These are phyloP conservation scores for Globomyces pollinis-pini DNA, from an alignment of 192 early-diverging fungal species.

Conservation along the genomic window DNA sequence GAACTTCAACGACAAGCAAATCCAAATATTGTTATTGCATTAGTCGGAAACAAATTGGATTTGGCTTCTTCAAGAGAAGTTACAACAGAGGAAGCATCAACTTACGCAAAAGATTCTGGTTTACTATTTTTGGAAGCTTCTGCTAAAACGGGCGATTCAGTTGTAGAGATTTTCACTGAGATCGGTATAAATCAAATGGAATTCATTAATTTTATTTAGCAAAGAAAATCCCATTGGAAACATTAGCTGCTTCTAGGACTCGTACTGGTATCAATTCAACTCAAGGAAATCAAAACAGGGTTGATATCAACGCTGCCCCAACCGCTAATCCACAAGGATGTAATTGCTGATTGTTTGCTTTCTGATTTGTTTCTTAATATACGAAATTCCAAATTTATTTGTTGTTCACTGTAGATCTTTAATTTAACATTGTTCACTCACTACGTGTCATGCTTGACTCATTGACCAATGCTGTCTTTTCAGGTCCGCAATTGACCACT, in stretches of 20 bases:
- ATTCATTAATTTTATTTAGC: conserved; percentile 19
- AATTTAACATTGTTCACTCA: too few species aligned
- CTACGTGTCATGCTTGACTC: too few species aligned
- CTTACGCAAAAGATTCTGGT: conserved; percentile 70
- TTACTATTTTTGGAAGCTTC: conserved; percentile 85
- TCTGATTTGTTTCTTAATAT: too few species aligned
- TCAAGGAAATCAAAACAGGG: not conserved
- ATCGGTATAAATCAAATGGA: too few species aligned
- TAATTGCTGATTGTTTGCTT: too few species aligned
- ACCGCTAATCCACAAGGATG: too few species aligned
- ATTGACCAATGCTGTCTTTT: too few species aligned
- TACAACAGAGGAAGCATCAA: conserved; percentile 60
- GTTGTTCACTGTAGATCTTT: too few species aligned
- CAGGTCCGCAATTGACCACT: too few species aligned
- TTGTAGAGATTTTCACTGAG: conserved; percentile 86
- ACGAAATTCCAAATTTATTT: too few species aligned
- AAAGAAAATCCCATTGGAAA: conserved; percentile 52
- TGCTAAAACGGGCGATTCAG: conserved; percentile 76
- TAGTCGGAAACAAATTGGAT: conserved; percentile 96
- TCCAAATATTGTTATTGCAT: conserved; percentile 90
- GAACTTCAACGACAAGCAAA: conserved; percentile 94
- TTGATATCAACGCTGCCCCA: not conserved
- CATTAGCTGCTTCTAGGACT: conserved; percentile 28
- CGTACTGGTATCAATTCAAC: conserved; percentile 15
- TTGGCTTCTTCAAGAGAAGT: conserved; percentile 61